Evolutionary conservation across 768 basidiomycete genomes (phyloP), one percentile per base, ranked within the genome.

Genomic region (Amanita muscaria): DNA sequence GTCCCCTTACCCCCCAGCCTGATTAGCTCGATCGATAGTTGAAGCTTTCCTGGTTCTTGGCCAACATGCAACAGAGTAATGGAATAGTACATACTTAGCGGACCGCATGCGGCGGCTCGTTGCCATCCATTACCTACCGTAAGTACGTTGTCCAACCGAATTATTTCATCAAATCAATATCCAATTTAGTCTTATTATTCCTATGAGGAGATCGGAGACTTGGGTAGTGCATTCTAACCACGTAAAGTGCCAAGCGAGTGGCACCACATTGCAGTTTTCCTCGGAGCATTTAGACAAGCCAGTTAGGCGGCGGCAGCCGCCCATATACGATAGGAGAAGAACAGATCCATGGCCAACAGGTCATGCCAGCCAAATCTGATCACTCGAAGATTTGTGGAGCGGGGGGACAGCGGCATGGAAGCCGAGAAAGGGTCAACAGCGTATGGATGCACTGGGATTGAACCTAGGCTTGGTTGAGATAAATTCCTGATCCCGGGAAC

Each of bases 231-330:
- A n/a, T n/a, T n/a, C 15, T 15, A 31, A 38, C 14, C 35, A 45
- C 44, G 44, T 45, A 45, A 45, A 22, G 36, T 11, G 44, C 44
- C 44, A 9, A 37, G 44, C 15, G 16, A 35, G 24, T 45, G 36
- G 44, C 4, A 38, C 21, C 16, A 32, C 10, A 9, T 8, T 10
- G 42, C 23, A 15, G 19, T 42, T 42, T 32, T 32, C 42, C 42
- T 43, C 42, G 42, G 42, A 43, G 18, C 42, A 23, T n/a, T 5
- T 3, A 22, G 12, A 22, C 30, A 21, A 21, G 42, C 27, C 31
- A 32, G 21, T 32, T 19, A 33, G 42, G 8, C 11, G 5, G 2
- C 12, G 18, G 8, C 8, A 24, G 23, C n/a, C 27, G 39, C 12
- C 24, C 23, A 24, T n/a, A 19, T 40, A n/a, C 8, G 27, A 40